Base-by-base conservation (phyloP, 164 flowering plant species). In the Vitis cinerea region DNA sequence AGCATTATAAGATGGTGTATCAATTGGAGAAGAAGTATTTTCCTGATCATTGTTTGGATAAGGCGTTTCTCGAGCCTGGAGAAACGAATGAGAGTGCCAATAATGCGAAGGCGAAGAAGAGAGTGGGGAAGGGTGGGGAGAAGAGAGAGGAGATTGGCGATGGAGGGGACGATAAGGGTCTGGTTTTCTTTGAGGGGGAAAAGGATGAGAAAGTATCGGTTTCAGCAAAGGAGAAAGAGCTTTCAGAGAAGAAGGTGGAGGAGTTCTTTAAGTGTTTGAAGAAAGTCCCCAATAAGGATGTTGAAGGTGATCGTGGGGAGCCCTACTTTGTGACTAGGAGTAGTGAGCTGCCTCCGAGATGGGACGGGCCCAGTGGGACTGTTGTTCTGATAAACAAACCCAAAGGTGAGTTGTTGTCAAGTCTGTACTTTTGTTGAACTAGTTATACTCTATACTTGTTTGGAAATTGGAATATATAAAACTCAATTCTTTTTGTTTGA, bases 21-120 rank as follows among this genome's bases (percentile, higher is more conserved):
- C 94, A 91, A 72, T 75, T 95, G 85, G 98, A 95, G 83, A 95
- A 95, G 91, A 95, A 95, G 83, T 95, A 83, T 69, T 93, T 87
- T 74, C 99, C 98, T 59, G 92, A 89, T 64, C 94, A 95, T 57
- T 78, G 97, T 66, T 75, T 93, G 0, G 98, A 93, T 65, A 90
- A 89, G 85, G 99, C 99, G 0, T 95, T 95, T 86, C 72, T 91
- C 9, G 87, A 86, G 10, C 88, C 96, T 0, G 90, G 92, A 12
- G 77, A 86, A 53, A 10, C 74, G 27, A 78, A 66, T 47, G 61
- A 16, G 4, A 53, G 57, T 50, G 63, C 17, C 5, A 31, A 37
- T 17, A 68, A 77, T 49, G 67, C 16, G 50, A 82, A 65, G 71
- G 71, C 11, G 60, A 77, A 74, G 76, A 69, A 30, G 67, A 49